A percentile compares a stretch with the other conserved stretches of the same genome.
phyloP scores from a whole-genome alignment of 2,329 filamentous ascomycete genomes.

The Cladosporium sp. region DNA sequence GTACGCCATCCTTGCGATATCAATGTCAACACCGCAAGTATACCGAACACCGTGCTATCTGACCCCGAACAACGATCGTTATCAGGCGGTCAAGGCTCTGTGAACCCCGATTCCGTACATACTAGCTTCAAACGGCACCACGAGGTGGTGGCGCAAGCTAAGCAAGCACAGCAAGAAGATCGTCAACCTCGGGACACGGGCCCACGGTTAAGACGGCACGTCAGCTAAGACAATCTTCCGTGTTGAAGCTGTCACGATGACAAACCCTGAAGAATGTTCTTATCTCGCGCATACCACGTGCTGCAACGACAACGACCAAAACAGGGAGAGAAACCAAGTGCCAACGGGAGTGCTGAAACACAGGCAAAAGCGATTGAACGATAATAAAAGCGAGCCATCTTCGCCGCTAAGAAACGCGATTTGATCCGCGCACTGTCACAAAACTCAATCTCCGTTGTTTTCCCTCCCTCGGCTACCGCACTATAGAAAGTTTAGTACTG shows the following conservation, averaged over 20 bases:
- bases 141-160: slow-evolving; percentile 9
- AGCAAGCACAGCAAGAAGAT: not conserved
- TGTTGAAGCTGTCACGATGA: slow-evolving; percentile 5
- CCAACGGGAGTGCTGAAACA: not conserved
- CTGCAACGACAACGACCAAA: not conserved
- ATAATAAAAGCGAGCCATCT: not conserved
- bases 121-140: not conserved
- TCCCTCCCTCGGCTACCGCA: not conserved
- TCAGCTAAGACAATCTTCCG: not conserved
- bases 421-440: not conserved
- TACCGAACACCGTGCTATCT: not conserved
- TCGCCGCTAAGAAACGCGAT: not conserved
- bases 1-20: not conserved
- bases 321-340: too few relatives aligned
- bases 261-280: not conserved
- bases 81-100: not conserved
- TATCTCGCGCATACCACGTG: not conserved
- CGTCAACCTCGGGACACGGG: slow-evolving; percentile 10
- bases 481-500: not conserved
- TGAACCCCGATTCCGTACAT: not conserved
- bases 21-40: not conserved
- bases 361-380: not conserved
- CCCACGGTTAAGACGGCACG: slow-evolving; percentile 9
- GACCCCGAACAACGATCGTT: not conserved
- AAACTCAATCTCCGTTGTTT: not conserved